phyloP scores from a whole-genome alignment of 2,329 filamentous ascomycete genomes.

The Aspergillus eucalypticola region DNA sequence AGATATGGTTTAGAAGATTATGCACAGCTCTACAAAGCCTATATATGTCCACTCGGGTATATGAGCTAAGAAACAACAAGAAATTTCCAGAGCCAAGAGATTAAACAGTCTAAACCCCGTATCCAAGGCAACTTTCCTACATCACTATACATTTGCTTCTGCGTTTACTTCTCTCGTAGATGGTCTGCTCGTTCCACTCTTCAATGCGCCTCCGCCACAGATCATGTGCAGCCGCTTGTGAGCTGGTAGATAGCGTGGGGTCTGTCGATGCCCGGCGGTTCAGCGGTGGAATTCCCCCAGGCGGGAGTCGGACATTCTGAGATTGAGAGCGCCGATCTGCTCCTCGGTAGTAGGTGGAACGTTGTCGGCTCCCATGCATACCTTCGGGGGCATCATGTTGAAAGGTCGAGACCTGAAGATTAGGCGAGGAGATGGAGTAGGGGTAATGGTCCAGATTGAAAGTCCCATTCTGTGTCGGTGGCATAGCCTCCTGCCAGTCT shows the following conservation, averaged over 20 bases:
- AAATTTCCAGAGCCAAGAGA: not conserved
- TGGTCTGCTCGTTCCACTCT: slow-evolving; percentile 43
- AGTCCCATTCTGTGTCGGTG: slow-evolving; percentile 11
- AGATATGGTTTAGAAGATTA: not conserved
- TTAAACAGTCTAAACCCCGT: not conserved
- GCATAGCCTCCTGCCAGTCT: slow-evolving; percentile 14
- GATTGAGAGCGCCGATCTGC: slow-evolving; percentile 22
- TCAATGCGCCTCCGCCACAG: slow-evolving; percentile 42
- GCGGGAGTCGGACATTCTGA: slow-evolving; percentile 18
- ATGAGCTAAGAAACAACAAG: not conserved
- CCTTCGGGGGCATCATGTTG: slow-evolving; percentile 24
- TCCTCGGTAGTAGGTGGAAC: slow-evolving; percentile 14
- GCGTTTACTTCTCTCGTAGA: slow-evolving; percentile 37
- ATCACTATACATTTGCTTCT: slow-evolving; percentile 42
- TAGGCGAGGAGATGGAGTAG: slow-evolving; percentile 37
- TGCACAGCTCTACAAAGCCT: not conserved
- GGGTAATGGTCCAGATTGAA: slow-evolving; percentile 25
- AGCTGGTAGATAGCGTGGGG: slow-evolving; percentile 30
- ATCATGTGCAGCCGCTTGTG: slow-evolving; percentile 31
- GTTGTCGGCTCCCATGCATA: slow-evolving; percentile 20
- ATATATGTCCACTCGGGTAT: slow-evolving; percentile 1
- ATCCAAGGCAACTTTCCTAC: slow-evolving; percentile 23
- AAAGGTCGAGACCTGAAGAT: slow-evolving; percentile 30
- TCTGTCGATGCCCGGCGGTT: slow-evolving; percentile 36
- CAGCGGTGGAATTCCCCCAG: slow-evolving; percentile 14